Evolutionary conservation across 768 basidiomycete species (phyloP).

Genomic region (Mrakia hoshinonis): DNA sequence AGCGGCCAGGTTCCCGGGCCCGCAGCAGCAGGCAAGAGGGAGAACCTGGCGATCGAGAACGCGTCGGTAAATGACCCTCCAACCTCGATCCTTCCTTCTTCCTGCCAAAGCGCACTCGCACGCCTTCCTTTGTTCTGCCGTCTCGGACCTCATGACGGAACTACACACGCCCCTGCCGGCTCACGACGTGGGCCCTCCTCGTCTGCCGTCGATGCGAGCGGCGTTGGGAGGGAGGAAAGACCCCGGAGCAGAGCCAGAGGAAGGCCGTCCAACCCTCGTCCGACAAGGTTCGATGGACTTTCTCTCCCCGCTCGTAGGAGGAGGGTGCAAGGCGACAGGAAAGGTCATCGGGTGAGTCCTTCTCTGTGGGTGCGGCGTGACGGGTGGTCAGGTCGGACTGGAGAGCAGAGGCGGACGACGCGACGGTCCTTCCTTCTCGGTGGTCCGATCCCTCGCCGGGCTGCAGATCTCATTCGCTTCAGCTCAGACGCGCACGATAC

Average conservation of each 20-base stretch:
- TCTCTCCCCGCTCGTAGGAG: background rate
- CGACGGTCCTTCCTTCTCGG: background rate
- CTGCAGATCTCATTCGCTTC: background rate
- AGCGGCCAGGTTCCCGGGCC: too few species aligned
- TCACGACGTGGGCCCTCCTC: background rate
- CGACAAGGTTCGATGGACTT: background rate
- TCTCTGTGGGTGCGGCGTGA: background rate
- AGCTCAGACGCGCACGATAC: background rate
- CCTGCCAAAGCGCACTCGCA: background rate
- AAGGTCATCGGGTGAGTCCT: background rate
- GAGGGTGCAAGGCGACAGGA: background rate
- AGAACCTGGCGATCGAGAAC: too few species aligned
- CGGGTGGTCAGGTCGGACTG: background rate
- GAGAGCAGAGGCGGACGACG: background rate
- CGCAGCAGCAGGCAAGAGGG: too few species aligned
- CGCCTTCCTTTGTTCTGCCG: background rate
- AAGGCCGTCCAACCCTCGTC: background rate
- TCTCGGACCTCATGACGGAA: background rate
- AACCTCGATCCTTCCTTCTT: too few species aligned
- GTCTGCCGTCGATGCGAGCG: background rate
- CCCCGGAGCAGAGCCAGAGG: too few species aligned
- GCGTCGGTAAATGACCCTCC: too few species aligned
- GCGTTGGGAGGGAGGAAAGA: background rate
- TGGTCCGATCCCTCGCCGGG: background rate
- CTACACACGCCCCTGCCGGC: background rate